phyloP scores from a whole-genome alignment of 495 filamentous ascomycete species.

The Pyronema domesticum region DNA sequence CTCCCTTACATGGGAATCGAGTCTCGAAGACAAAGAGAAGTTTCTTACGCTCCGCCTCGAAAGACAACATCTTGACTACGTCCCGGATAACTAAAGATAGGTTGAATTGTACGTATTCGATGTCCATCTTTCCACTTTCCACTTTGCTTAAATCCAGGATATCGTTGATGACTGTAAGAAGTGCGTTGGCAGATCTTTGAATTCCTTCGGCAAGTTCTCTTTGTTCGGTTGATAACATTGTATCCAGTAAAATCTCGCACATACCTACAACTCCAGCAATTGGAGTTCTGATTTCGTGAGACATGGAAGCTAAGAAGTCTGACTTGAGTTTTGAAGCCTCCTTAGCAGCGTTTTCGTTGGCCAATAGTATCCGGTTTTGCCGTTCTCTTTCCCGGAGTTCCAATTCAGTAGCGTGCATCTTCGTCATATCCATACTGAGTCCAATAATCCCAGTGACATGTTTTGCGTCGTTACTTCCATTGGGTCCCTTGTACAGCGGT shows the following conservation, averaged over 20 bases:
- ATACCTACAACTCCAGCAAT: slow-evolving; percentile 64
- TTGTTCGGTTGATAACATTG: slow-evolving; percentile 47
- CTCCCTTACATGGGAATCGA: slow-evolving; percentile 11
- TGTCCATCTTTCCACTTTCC: slow-evolving; percentile 55
- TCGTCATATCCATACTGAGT: slow-evolving; percentile 50
- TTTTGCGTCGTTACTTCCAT: slow-evolving; percentile 28
- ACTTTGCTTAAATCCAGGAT: slow-evolving; percentile 80
- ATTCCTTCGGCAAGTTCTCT: slow-evolving; percentile 61
- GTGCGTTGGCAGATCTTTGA: slow-evolving; percentile 57
- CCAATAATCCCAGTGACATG: slow-evolving; percentile 49
- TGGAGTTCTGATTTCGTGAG: slow-evolving; percentile 76
- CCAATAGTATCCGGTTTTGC: slow-evolving; percentile 43
- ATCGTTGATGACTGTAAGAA: slow-evolving; percentile 81
- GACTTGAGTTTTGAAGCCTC: slow-evolving; percentile 52
- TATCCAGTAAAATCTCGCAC: slow-evolving; percentile 50
- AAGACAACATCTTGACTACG: slow-evolving; percentile 44
- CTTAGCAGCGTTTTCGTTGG: slow-evolving; percentile 45
- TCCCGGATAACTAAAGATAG: slow-evolving; percentile 54
- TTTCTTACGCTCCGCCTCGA: slow-evolving; percentile 32
- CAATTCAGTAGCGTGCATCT: slow-evolving; percentile 39
- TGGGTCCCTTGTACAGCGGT: slow-evolving; percentile 35
- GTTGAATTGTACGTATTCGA: slow-evolving; percentile 64
- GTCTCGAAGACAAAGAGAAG: slow-evolving; percentile 29
- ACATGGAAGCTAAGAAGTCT: slow-evolving; percentile 64
- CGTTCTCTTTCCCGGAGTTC: slow-evolving; percentile 38